These are phyloP conservation scores for Solanum bukasovii DNA, from an alignment of 257 asterid species.

Conservation along the genomic window DNA sequence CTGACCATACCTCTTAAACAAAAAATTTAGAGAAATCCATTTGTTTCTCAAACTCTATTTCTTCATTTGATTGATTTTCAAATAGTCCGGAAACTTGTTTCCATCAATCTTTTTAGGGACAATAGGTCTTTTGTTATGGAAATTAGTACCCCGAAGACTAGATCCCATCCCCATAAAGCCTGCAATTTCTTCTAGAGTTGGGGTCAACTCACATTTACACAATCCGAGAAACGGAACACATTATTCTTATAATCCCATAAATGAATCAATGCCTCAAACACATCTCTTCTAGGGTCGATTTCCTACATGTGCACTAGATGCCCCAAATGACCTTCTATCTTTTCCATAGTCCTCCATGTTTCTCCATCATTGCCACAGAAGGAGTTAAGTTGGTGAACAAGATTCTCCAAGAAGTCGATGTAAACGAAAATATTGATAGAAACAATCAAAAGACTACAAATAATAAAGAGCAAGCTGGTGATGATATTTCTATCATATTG, in stretches of 20 bases:
- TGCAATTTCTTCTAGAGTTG: background rate
- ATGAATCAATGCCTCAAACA: background rate
- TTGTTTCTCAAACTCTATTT: background rate
- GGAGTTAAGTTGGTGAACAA: background rate
- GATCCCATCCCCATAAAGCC: background rate
- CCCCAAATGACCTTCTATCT: background rate
- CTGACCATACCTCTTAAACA: background rate
- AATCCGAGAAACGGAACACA: background rate
- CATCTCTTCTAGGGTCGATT: background rate
- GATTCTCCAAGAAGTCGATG: background rate
- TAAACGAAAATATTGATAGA: background rate
- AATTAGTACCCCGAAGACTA: background rate
- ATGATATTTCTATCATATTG: background rate
- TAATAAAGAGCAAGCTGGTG: background rate
- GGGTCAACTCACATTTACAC: background rate
- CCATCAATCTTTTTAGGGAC: background rate
- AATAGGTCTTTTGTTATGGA: background rate
- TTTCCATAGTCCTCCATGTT: background rate
- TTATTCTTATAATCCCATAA: background rate
- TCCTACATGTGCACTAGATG: background rate
- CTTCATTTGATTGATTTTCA: background rate
- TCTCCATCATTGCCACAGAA: background rate
- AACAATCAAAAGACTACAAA: background rate
- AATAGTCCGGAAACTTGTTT: background rate
- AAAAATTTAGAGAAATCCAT: background rate